Base-by-base conservation (phyloP, 805 yeast genomes). In the Kazachstania viticola region DNA sequence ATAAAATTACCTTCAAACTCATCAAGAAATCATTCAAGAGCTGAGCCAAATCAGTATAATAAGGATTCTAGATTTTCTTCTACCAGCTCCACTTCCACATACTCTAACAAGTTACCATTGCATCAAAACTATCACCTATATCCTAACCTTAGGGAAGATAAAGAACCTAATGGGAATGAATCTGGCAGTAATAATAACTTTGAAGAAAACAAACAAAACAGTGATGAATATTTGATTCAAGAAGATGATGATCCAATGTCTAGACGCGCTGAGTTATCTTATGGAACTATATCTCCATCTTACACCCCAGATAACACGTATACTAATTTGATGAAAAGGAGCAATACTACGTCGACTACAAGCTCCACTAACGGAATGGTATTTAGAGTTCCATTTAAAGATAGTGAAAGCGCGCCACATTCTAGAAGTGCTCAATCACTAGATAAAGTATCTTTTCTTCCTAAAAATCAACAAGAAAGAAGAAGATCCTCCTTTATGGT, bases 381-480 rank as follows among this genome's bases (percentile, higher is more conserved):
- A 18, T 79, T 79, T 49, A 64, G 91, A 46, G 60, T 73, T 12
- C 88, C 88, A 0, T 79, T 79, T 48, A 83, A 76, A 47, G 81
- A 76, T 19, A 32, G n/a, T n/a, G n/a, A n/a, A n/a, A n/a, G n/a
- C n/a, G n/a, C n/a, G n/a, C n/a, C n/a, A n/a, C n/a, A n/a, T n/a
- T n/a, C n/a, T n/a, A n/a, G n/a, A n/a, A n/a, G n/a, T n/a, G n/a
- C n/a, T n/a, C n/a, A n/a, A n/a, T n/a, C n/a, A n/a, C 25, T 6
- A 24, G 13, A 24, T 14, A 13, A 24, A 24, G 15, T 4, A 24
- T 14, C 17, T 7, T 12, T n/a, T n/a, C n/a, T n/a, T 14, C 14
- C 27, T 9, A 5, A 14, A 18, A 16, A 26, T 14, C 21, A 13
- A 8, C 19, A 23, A 14, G 39, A 39, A 22, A 40, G 38, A 27